Conservation (phyloP, 805 yeast genomes). For the Kuraishia molischiana region DNA sequence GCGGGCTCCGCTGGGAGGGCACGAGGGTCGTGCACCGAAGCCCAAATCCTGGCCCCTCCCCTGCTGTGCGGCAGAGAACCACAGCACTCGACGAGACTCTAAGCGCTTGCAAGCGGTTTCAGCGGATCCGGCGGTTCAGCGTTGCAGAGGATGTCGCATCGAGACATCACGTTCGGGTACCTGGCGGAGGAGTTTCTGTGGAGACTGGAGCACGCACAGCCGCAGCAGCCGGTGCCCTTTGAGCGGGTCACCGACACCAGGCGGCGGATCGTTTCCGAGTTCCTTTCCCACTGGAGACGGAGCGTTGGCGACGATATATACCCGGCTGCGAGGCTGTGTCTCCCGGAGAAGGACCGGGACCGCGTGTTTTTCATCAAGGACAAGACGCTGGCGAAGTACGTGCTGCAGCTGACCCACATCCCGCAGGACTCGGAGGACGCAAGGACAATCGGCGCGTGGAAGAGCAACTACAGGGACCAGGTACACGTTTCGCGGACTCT, state of each 20-base stretch:
- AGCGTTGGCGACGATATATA: slow-evolving; percentile 54
- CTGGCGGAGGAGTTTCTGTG: neutral
- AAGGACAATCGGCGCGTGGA: slow-evolving; percentile 37
- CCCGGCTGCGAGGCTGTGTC: slow-evolving; percentile 52
- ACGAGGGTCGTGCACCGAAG: too few species aligned
- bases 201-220: neutral
- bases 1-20: too few species aligned
- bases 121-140: too few species aligned
- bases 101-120: too few species aligned
- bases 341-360: slow-evolving; percentile 53
- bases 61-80: too few species aligned
- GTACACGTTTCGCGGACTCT: slow-evolving; percentile 29
- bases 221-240: neutral
- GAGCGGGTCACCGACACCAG: neutral
- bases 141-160: too few species aligned
- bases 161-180: neutral
- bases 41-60: too few species aligned
- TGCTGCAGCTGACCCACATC: slow-evolving; percentile 44
- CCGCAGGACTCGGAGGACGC: slow-evolving; percentile 57
- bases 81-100: too few species aligned
- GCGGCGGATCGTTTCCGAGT: slow-evolving; percentile 17
- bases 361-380: slow-evolving; percentile 55
- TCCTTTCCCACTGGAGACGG: slow-evolving; percentile 39
- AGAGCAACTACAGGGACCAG: slow-evolving; percentile 24
- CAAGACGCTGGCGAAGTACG: slow-evolving; percentile 38